Evolutionary conservation across 1,284 basidiomycete genomes (phyloP).

Genomic region (Moesziomyces parantarcticus): DNA sequence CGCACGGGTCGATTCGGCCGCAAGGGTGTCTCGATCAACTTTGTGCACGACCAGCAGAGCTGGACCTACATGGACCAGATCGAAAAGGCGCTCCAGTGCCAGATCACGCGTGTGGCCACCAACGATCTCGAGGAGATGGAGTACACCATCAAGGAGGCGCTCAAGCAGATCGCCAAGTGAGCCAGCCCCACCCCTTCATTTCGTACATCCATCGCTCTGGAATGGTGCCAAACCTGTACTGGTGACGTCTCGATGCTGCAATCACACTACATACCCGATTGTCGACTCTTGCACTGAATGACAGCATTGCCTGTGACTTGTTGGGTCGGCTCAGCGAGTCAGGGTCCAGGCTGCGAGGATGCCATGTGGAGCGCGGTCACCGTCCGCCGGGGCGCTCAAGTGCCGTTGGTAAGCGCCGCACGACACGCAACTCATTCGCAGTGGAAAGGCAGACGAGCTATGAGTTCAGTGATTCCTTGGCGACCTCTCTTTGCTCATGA

Average conservation of each 20-base stretch:
- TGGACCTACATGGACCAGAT: conserved; percentile 65
- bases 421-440: neutral
- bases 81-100: conserved; percentile 62
- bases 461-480: too few relatives aligned
- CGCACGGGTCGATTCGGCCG: conserved; percentile 66
- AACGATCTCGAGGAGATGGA: conserved; percentile 67
- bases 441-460: too few relatives aligned
- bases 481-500: too few relatives aligned
- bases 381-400: conserved; percentile 8
- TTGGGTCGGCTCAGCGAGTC: neutral
- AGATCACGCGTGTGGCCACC: conserved; percentile 62
- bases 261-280: conserved; percentile 22
- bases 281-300: neutral
- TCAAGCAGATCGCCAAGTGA: conserved; percentile 54
- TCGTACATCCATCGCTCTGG: neutral
- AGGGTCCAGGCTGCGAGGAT: neutral
- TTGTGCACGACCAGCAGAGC: conserved; percentile 65
- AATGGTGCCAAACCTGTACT: neutral
- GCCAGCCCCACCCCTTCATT: neutral
- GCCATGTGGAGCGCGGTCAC: conserved; percentile 18
- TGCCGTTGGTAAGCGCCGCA: neutral
- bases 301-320: neutral
- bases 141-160: conserved; percentile 63
- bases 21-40: conserved; percentile 67
- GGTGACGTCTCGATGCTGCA: conserved; percentile 1